phyloP scores from a whole-genome alignment of 129 eudicot species.

The Flaveria sonorensis region DNA sequence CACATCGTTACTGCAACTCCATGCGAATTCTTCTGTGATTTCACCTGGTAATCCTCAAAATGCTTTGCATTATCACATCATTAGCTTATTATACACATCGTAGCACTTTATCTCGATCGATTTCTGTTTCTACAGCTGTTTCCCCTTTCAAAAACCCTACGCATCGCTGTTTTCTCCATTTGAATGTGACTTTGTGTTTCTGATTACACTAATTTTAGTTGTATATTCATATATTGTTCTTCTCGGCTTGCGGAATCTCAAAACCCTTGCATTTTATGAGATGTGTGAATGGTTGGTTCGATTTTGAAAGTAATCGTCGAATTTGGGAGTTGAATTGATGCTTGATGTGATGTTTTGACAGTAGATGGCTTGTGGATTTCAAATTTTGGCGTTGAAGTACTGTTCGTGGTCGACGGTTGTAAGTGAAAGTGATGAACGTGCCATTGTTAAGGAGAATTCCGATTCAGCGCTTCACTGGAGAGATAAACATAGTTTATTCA shows the following conservation, averaged over 20 bases:
- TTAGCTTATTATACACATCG: not conserved
- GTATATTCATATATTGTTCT: not conserved
- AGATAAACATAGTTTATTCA: constrained; percentile 1
- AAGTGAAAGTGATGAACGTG: constrained; percentile 26
- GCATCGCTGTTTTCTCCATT: not conserved
- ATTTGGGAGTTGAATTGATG: constrained; percentile 18
- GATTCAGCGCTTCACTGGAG: constrained; percentile 26
- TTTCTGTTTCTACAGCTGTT: not conserved
- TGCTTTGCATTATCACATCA: not conserved
- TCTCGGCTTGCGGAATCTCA: not conserved
- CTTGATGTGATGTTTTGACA: constrained; percentile 12
- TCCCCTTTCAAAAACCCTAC: not conserved
- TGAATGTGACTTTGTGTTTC: not conserved
- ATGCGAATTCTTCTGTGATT: not conserved
- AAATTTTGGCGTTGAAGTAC: constrained; percentile 24
- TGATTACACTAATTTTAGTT: not conserved
- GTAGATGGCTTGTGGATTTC: constrained; percentile 46
- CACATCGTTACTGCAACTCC: not conserved
- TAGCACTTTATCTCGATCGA: not conserved
- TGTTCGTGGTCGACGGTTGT: constrained; percentile 19
- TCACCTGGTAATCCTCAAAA: not conserved
- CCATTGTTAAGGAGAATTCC: constrained; percentile 9
- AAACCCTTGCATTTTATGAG: not conserved
- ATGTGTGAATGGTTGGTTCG: not conserved
- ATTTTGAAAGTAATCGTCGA: not conserved